Evolutionary conservation across 192 early-diverging fungal genomes (phyloP), one percentile per base, ranked within the genome.

Genomic region (Backusella morwellensis): DNA sequence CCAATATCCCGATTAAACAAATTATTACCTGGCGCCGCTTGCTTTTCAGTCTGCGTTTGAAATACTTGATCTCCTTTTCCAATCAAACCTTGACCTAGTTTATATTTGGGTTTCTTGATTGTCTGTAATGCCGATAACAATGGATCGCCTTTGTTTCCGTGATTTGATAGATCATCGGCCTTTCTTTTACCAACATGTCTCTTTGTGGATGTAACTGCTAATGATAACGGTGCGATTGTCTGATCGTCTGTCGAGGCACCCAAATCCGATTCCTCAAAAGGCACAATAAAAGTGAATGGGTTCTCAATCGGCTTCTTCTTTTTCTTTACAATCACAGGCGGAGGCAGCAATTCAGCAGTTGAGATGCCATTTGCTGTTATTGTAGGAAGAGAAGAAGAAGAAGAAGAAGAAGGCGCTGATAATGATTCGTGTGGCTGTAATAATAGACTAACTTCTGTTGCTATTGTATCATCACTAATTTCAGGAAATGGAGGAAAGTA

Each of bases 211-310:
- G 41, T 44, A 17, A 72, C 0, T 41, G 26, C 2, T 35, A 56
- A 72, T 8, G 44, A 70, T 32, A 63, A 67, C 4, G 52, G 66
- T 42, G 41, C 44, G 19, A 11, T 35, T 17, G 52, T 35, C 41
- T 44, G 40, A 50, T 72, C 70, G 0, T 79, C 73, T 29, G 23
- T 74, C 3, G 74, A 68, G 12, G 73, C 32, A 19, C 59, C 72
- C 7, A 82, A 26, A 72, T 44, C 59, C 1, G 80, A 82, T 54
- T 82, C 80, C 21, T 82, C 80, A 67, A 75, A 78, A 34, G 80
- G 73, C 21, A 73, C 78, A 56, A 75, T 76, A 70, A 78, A 74
- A 0, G 63, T 78, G 21, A 78, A 82, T 19, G 80, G 80, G 35
- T 82, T 79, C 1, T 69, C 69, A 52, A 79, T 75, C 32, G 78